These are phyloP conservation scores for Ophiognomonia clavigignenti-juglandacearum DNA, from an alignment of 2,329 filamentous ascomycete species.

Conservation along the genomic window DNA sequence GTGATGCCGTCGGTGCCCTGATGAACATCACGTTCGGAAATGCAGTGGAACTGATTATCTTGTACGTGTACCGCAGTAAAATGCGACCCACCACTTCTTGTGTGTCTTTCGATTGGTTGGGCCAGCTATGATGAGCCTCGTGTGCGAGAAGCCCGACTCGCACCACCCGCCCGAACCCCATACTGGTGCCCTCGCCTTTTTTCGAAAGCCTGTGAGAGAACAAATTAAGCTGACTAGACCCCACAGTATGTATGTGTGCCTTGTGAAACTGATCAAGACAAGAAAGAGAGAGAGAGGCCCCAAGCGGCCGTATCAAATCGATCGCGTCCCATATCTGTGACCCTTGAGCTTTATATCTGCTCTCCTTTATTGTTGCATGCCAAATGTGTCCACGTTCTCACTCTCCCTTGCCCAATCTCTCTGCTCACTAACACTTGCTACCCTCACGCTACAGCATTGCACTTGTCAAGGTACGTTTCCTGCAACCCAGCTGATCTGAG, in stretches of 20 bases:
- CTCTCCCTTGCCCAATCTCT: conserved; percentile 18
- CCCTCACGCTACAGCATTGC: conserved; percentile 23
- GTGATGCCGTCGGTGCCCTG: conserved; percentile 67
- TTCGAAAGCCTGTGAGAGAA: neutral
- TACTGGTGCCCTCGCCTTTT: no score
- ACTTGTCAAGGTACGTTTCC: conserved; percentile 50
- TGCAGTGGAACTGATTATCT: conserved; percentile 75
- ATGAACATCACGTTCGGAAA: conserved; percentile 78
- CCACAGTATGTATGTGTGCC: conserved; percentile 49
- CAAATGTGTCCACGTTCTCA: conserved; percentile 9
- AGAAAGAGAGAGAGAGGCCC: conserved; percentile 47
- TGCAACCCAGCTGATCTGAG: conserved; percentile 32
- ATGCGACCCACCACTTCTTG: no score
- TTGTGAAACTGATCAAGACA: conserved; percentile 35
- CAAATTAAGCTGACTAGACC: conserved; percentile 20
- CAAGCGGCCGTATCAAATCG: conserved; percentile 56
- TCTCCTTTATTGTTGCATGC: neutral
- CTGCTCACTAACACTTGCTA: conserved; percentile 30
- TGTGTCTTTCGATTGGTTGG: no score
- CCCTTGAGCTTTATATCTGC: conserved; percentile 9
- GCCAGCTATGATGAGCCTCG: conserved; percentile 23
- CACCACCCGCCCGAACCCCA: no score
- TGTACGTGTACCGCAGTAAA: no score
- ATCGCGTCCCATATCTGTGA: conserved; percentile 38
- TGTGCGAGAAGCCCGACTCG: no score